Base-by-base conservation (phyloP, 2,329 filamentous ascomycete species). In the Venturia aucupariae region DNA sequence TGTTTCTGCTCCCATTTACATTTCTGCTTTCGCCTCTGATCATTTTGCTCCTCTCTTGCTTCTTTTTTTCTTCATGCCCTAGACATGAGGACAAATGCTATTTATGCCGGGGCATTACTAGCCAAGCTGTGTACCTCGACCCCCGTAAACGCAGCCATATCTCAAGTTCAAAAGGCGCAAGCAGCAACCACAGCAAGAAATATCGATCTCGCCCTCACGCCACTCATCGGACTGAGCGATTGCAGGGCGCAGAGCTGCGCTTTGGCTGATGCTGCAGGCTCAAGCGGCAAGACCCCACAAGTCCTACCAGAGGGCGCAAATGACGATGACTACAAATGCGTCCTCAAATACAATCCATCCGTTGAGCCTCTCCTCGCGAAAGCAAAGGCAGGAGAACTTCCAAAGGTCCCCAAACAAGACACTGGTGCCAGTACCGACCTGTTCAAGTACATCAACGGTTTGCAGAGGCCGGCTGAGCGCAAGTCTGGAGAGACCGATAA, bases 171-270 rank as follows among this genome's bases (percentile, higher is more conserved):
- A 15, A 44, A 22, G 8, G 38, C 38, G 6, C 59, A 60, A 27
- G 38, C 39, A 27, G 59, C 59, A 19, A 27, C 35, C 15, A 60
- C n/a, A 22, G 59, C 59, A 19, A 3, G 44, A 17, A 27, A 17
- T 10, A 35, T 48, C 41, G 61, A 62, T 24, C 41, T 32, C 4
- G 24, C 35, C 24, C 46, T 51, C 11, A 51, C 22, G 22, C 38
- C n/a, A 11, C 24, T 62, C 41, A 46, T 54, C 27, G 46, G 35
- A n/a, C 24, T 30, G 24, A 62, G 39, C 24, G 48, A 39, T 30
- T 64, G 62, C 62, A 64, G 30, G n/a, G 62, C 39, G 11, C 62
- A 64, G 30, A 57, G 46, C 30, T 64, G 62, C 24, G 46, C 32
- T 15, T 19, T 64, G 19, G 62, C 62, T 17, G 51, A 64, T 30